Base-by-base conservation (phyloP, 2,329 filamentous ascomycete species). In the Parafenestella ontariensis region DNA sequence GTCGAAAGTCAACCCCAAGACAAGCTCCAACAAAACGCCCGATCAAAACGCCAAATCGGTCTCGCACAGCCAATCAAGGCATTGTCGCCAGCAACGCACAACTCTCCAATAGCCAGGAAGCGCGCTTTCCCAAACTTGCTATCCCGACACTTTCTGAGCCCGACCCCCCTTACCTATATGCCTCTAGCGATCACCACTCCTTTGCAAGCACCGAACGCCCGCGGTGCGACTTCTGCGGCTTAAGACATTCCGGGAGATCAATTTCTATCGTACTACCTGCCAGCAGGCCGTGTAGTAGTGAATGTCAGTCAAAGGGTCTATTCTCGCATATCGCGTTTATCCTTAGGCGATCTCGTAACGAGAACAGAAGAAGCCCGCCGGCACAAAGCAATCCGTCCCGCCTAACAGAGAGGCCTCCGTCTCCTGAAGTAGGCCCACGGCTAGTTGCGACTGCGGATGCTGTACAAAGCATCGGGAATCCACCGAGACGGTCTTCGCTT, bases 161-260 rank as follows among this genome's bases (percentile, higher is more conserved):
- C 9, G 49, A 64, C 8, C 13, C 51, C 0, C 41, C 43, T 8
- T 68, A 62, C 47, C 59, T 63, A 0, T 64, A 68, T 53, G 58
- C 70, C 42, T 39, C 62, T 1, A 49, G 54, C 8, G 33, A 23
- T 3, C 64, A 66, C 31, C 54, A 63, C 40, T 67, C 62, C 0
- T 68, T 66, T 40, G 48, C 60, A 6, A 59, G 44, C 11, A 55
- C 68, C n/a, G 65, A 70, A 37, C 51, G 54, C 9, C 37, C 47
- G 13, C 42, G 41, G 11, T 63, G 53, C 37, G 45, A 34, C n/a
- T 54, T 60, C 36, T 68, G 61, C 44, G 61, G 58, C n/a, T 52
- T 65, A 45, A 47, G 51, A 29, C 48, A 55, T 15, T 33, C 57
- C 29, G 39, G 45, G 37, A 40, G 20, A 23, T 9, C 36, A 18